Evolutionary conservation across 768 basidiomycete genomes (phyloP).

Genomic region (Mycena vulgaris): DNA sequence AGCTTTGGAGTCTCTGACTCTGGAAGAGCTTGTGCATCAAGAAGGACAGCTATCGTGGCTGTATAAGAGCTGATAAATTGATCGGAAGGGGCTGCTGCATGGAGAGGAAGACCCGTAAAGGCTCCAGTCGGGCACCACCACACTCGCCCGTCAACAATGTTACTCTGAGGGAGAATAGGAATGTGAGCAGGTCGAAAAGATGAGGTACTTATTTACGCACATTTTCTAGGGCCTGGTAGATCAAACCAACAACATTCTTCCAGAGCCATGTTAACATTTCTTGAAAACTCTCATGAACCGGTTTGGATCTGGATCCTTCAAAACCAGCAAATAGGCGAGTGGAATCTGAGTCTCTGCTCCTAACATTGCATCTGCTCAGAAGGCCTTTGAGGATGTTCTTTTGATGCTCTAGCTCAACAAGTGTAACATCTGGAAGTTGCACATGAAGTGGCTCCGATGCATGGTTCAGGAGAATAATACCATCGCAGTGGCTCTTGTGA

Average conservation of each 20-base stretch:
- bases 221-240: not conserved
- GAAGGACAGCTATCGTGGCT: not conserved
- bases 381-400: not conserved
- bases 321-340: not conserved
- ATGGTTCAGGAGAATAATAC: not conserved
- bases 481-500: not conserved
- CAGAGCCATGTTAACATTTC: not conserved
- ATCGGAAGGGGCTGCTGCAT: not conserved
- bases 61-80: slow-evolving; percentile 11
- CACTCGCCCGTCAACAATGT: too few relatives aligned
- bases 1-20: not conserved
- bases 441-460: not conserved
- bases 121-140: too few relatives aligned
- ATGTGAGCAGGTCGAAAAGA: not conserved
- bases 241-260: not conserved
- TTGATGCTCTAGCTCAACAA: not conserved
- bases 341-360: not conserved
- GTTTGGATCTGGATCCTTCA: not conserved
- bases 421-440: not conserved
- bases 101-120: too few relatives aligned
- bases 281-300: not conserved
- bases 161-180: not conserved
- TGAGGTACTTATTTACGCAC: not conserved
- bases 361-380: not conserved
- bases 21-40: not conserved